A percentile compares a stretch with the other conserved stretches of the same genome.
Conservation (phyloP, 148 eudicot genomes). For the Vaccinium corymbosum region DNA sequence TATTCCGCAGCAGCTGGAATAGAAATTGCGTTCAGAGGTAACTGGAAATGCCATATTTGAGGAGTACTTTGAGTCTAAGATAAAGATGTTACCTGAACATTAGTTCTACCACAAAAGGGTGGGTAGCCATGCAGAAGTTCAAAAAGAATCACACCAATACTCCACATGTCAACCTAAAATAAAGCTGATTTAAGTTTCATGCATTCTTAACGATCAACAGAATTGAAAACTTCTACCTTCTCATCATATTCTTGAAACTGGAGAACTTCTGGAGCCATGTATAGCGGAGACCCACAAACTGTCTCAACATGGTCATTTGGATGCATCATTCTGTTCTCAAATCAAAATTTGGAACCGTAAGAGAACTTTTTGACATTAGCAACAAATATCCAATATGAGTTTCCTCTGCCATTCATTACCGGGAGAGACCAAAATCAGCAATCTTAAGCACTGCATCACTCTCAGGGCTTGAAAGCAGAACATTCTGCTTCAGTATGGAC, state of each 20-base stretch:
- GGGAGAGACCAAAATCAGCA: constrained; percentile 64
- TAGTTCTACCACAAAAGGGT: constrained; percentile 43
- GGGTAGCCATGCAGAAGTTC: constrained; percentile 54
- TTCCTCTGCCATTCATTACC: constrained; percentile 23
- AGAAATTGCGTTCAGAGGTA: not conserved
- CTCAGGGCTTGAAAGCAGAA: constrained; percentile 35
- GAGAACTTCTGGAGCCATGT: constrained; percentile 56
- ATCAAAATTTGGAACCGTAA: not conserved
- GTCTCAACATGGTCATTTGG: constrained; percentile 34
- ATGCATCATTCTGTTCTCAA: constrained; percentile 27
- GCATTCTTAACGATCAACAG: not conserved
- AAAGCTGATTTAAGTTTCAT: not conserved
- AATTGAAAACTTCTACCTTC: constrained; percentile 26
- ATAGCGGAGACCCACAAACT: constrained; percentile 49
- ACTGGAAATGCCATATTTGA: not conserved
- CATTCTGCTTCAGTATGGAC: constrained; percentile 29
- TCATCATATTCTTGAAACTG: constrained; percentile 43
- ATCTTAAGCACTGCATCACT: constrained; percentile 39
- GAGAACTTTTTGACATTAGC: not conserved
- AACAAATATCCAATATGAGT: not conserved
- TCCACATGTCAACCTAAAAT: constrained; percentile 54
- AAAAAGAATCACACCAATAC: constrained; percentile 44
- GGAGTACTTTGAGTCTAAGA: not conserved
- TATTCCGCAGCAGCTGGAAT: constrained; percentile 42
- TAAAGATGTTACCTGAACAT: constrained; percentile 41